Evolutionary conservation across 352 stramenopile genomes (phyloP).

Genomic region (Phytopythium vexans): DNA sequence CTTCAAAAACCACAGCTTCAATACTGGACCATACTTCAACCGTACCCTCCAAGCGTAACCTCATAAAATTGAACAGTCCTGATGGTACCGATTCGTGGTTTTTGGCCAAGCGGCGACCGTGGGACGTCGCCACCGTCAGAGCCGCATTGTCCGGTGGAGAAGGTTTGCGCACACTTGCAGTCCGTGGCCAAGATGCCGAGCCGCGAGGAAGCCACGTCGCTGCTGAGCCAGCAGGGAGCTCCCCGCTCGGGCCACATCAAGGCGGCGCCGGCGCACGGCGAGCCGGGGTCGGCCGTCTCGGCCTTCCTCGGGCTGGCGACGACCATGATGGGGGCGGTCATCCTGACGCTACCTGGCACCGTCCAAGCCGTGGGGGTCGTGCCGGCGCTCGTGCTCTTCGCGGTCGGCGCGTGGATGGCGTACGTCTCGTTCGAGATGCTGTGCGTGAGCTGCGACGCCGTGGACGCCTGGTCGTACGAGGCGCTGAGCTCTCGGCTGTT

Average conservation of each 20-base stretch:
- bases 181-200: neutral
- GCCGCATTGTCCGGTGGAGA: no score
- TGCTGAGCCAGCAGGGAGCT: neutral
- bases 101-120: no score
- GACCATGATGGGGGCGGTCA: slow-evolving; percentile 82
- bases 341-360: slow-evolving; percentile 69
- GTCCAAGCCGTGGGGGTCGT: slow-evolving; percentile 57
- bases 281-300: slow-evolving; percentile 62
- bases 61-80: no score
- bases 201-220: neutral
- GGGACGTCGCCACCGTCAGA: no score
- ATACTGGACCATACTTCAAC: no score
- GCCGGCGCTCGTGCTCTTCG: slow-evolving; percentile 49
- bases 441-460: slow-evolving; percentile 56
- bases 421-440: slow-evolving; percentile 78
- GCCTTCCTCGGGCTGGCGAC: slow-evolving; percentile 76
- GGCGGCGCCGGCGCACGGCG: slow-evolving; percentile 24
- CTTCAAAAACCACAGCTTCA: no score
- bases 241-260: neutral
- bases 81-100: no score
- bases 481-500: slow-evolving; percentile 76
- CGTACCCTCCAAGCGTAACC: no score
- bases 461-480: slow-evolving; percentile 75
- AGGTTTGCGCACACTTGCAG: no score
- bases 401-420: slow-evolving; percentile 50